phyloP scores from a whole-genome alignment of 805 yeast genomes.

The Zygosaccharomyces siamensis region DNA sequence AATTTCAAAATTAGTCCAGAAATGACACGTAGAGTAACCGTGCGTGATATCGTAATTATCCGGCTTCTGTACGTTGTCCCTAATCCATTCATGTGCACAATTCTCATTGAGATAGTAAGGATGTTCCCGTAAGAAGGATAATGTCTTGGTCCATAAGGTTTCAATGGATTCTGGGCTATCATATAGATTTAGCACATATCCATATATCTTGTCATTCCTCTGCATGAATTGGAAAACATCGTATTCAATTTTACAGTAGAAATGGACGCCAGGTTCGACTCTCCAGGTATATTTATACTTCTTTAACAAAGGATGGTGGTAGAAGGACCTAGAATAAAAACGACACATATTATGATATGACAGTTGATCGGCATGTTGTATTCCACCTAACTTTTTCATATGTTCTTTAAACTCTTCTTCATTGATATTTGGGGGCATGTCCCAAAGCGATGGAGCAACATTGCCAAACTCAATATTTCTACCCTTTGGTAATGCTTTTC shows the following conservation, averaged over 20 bases:
- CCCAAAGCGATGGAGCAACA: conserved; percentile 48
- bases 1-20: conserved; percentile 88
- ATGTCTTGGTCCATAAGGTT: conserved; percentile 65
- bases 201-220: conserved; percentile 62
- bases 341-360: conserved; percentile 86
- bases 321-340: conserved; percentile 63
- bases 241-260: conserved; percentile 64
- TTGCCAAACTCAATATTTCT: conserved; percentile 45
- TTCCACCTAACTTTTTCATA: conserved; percentile 41
- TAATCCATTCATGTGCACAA: conserved; percentile 60
- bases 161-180: conserved; percentile 62
- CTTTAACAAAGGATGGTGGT: conserved; percentile 55
- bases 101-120: conserved; percentile 57
- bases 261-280: conserved; percentile 67
- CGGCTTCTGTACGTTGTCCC: conserved; percentile 53
- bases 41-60: conserved; percentile 38
- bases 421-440: conserved; percentile 55
- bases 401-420: conserved; percentile 38
- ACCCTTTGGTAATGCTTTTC: conserved; percentile 37
- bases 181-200: conserved; percentile 63
- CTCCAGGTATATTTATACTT: conserved; percentile 75
- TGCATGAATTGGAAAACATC: conserved; percentile 75
- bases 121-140: conserved; percentile 50
- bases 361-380: conserved; percentile 55
- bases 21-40: conserved; percentile 65